Evolutionary conservation across 2,329 filamentous ascomycete genomes (phyloP).

Genomic region (Thyridium curvatum): DNA sequence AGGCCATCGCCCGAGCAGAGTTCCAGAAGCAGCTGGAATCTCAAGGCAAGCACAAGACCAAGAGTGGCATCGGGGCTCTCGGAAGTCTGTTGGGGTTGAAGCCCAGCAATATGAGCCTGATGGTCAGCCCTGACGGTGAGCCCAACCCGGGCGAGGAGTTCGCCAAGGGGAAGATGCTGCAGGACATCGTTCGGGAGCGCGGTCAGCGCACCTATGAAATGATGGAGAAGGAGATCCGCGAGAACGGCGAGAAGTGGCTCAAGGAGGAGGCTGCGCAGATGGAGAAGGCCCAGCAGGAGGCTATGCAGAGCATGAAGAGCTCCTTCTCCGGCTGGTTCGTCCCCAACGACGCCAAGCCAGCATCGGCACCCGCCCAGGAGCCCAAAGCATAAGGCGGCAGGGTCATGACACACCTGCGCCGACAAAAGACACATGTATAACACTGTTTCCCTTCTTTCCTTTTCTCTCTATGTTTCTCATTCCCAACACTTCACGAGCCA

Average conservation of each 20-base stretch:
- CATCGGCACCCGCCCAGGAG: conserved; percentile 5
- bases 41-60: conserved; percentile 50
- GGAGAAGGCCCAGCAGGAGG: conserved; percentile 85
- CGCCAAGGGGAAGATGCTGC: conserved; percentile 92
- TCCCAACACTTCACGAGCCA: no score
- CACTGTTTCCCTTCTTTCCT: no score
- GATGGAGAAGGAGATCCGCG: conserved; percentile 83
- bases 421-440: no score
- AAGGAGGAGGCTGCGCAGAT: conserved; percentile 86
- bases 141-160: conserved; percentile 68
- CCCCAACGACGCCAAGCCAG: conserved; percentile 9
- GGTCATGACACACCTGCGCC: not conserved
- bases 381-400: not conserved
- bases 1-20: conserved; percentile 77
- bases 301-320: conserved; percentile 86
- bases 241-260: conserved; percentile 93
- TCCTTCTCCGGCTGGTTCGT: conserved; percentile 58
- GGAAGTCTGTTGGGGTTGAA: conserved; percentile 74
- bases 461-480: no score
- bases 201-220: conserved; percentile 86
- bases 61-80: conserved; percentile 59
- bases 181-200: conserved; percentile 87
- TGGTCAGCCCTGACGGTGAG: conserved; percentile 58
- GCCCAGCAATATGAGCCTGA: conserved; percentile 56
- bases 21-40: conserved; percentile 73